These are phyloP conservation scores for Strigomonas galati DNA, from an alignment of 208 protist species.

Conservation along the genomic window DNA sequence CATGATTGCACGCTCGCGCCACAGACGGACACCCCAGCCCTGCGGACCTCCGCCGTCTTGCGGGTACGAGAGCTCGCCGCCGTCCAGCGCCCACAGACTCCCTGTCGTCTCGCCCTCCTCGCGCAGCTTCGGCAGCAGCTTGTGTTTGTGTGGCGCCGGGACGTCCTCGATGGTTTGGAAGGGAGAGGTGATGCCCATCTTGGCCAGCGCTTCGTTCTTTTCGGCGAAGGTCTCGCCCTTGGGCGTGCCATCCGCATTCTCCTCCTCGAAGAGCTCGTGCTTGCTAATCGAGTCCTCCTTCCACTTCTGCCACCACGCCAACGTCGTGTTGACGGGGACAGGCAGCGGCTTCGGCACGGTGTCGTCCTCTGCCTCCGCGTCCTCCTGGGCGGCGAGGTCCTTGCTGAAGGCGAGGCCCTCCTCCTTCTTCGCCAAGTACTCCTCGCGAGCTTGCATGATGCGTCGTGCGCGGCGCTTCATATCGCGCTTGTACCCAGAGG, in stretches of 20 bases:
- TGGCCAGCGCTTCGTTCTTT: conserved; percentile 79
- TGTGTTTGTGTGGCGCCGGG: conserved; percentile 44
- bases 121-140: conserved; percentile 66
- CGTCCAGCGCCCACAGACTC: conserved; percentile 80
- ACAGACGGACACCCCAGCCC: conserved; percentile 83
- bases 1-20: conserved; percentile 76
- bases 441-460: conserved; percentile 90
- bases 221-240: conserved; percentile 76
- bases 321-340: conserved; percentile 49
- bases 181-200: conserved; percentile 72
- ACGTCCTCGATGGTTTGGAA: conserved; percentile 65
- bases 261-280: conserved; percentile 82
- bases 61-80: conserved; percentile 83
- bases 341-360: conserved; percentile 43
- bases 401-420: conserved; percentile 33
- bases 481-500: conserved; percentile 85
- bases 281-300: conserved; percentile 72
- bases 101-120: conserved; percentile 76
- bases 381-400: conserved; percentile 1
- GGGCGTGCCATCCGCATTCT: conserved; percentile 76
- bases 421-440: conserved; percentile 73
- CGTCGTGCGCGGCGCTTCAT: conserved; percentile 90
- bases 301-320: conserved; percentile 87
- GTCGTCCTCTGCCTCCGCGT: conserved; percentile 10
- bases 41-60: conserved; percentile 74